These are phyloP conservation scores for Kwoniella pini DNA, from an alignment of 768 basidiomycete genomes.

Conservation along the genomic window DNA sequence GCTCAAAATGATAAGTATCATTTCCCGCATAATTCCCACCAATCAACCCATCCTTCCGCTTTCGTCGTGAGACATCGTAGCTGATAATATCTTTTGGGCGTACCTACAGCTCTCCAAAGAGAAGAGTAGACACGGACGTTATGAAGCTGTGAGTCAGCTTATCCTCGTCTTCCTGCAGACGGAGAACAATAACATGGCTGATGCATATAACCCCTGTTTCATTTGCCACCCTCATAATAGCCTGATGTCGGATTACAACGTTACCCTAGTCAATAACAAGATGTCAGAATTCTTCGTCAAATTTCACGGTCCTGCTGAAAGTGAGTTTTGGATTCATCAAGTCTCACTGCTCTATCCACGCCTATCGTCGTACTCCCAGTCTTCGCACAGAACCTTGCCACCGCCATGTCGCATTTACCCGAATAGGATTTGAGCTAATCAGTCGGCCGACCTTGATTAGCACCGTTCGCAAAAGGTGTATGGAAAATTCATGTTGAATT, in stretches of 20 bases:
- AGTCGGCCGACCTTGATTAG: slow-evolving; percentile 57
- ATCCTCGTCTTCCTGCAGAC: no score
- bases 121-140: slow-evolving; percentile 97
- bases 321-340: slow-evolving; percentile 60
- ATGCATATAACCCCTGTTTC: slow-evolving; percentile 3
- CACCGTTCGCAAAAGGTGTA: slow-evolving; percentile 94
- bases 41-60: neutral
- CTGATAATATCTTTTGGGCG: slow-evolving; percentile 20
- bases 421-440: neutral
- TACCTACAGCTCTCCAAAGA: slow-evolving; percentile 75
- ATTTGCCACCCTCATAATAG: slow-evolving; percentile 58
- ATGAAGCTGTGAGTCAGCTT: slow-evolving; percentile 82
- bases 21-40: neutral
- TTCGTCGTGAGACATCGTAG: neutral
- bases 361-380: neutral
- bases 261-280: slow-evolving; percentile 93
- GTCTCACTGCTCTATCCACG: neutral
- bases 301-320: slow-evolving; percentile 91
- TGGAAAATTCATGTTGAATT: slow-evolving; percentile 99
- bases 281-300: slow-evolving; percentile 99
- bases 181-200: neutral
- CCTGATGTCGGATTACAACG: slow-evolving; percentile 98
- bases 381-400: neutral
- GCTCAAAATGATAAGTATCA: slow-evolving; percentile 45
- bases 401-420: neutral